These are phyloP conservation scores for Mallotus japonicus DNA, from an alignment of 441 rosid genomes.

Conservation along the genomic window DNA sequence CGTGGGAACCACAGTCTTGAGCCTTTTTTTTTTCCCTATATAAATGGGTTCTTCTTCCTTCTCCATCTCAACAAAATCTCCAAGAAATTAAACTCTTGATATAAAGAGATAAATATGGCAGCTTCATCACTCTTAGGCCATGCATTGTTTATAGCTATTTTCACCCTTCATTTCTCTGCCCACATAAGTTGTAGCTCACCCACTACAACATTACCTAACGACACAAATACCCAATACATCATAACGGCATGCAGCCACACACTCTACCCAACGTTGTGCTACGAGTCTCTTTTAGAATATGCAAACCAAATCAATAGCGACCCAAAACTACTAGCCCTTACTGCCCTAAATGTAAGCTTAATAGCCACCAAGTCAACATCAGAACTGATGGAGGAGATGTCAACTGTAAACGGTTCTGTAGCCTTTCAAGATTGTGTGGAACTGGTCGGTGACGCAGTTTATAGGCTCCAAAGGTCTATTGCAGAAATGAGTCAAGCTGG, in stretches of 20 bases:
- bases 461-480: constrained; percentile 50
- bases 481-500: constrained; percentile 39
- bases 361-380: constrained; percentile 36
- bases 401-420: constrained; percentile 29
- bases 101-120: constrained; percentile 18
- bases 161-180: constrained; percentile 30
- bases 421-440: constrained; percentile 65
- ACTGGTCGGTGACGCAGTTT: constrained; percentile 47
- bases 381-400: constrained; percentile 38
- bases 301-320: constrained; percentile 45
- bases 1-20: constrained; percentile 14
- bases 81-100: background rate
- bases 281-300: constrained; percentile 53
- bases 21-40: constrained; percentile 20
- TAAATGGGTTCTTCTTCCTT: constrained; percentile 10
- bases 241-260: constrained; percentile 56
- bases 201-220: constrained; percentile 14
- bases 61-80: background rate
- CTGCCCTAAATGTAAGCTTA: constrained; percentile 60
- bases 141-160: constrained; percentile 9
- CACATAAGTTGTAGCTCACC: constrained; percentile 19
- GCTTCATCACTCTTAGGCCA: background rate
- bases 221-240: constrained; percentile 43
- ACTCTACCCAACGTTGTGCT: constrained; percentile 59
- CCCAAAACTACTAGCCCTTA: constrained; percentile 42